Evolutionary conservation across 441 rosid genomes (phyloP).

Genomic region (Populus hybrid): DNA sequence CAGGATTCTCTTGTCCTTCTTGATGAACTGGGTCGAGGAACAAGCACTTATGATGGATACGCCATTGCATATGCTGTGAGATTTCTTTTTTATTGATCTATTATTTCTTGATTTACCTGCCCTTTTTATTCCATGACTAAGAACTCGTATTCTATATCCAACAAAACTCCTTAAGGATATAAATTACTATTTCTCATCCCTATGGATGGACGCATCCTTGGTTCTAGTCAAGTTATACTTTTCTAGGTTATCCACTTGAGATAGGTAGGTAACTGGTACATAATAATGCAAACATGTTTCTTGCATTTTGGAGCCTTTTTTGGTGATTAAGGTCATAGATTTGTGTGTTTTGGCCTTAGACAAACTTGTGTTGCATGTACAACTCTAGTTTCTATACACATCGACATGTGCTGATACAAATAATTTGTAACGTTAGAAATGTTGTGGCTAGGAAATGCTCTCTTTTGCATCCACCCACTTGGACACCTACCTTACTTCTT

Average conservation of each 20-base stretch:
- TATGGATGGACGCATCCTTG: not conserved
- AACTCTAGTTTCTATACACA: not conserved
- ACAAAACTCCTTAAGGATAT: not conserved
- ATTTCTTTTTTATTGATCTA: conserved; percentile 6
- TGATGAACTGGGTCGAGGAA: conserved; percentile 96
- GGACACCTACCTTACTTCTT: no score
- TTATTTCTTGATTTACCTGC: not conserved
- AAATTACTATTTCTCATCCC: not conserved
- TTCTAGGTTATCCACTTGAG: not conserved
- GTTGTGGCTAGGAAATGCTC: not conserved
- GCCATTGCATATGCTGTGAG: conserved; percentile 96
- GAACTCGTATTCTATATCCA: not conserved
- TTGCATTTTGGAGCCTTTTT: not conserved
- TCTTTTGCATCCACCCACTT: not conserved
- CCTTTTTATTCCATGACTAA: not conserved
- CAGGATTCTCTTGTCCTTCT: conserved; percentile 91
- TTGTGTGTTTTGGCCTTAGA: not conserved
- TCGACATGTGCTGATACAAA: not conserved
- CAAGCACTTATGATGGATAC: conserved; percentile 97
- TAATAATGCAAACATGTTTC: not conserved
- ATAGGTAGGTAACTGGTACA: not conserved
- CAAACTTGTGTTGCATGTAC: not conserved
- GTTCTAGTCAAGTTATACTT: not conserved
- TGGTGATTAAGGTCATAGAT: not conserved
- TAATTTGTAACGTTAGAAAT: not conserved